phyloP scores from a whole-genome alignment of 371 early-diverging fungal species.

The Mucor saturninus region DNA sequence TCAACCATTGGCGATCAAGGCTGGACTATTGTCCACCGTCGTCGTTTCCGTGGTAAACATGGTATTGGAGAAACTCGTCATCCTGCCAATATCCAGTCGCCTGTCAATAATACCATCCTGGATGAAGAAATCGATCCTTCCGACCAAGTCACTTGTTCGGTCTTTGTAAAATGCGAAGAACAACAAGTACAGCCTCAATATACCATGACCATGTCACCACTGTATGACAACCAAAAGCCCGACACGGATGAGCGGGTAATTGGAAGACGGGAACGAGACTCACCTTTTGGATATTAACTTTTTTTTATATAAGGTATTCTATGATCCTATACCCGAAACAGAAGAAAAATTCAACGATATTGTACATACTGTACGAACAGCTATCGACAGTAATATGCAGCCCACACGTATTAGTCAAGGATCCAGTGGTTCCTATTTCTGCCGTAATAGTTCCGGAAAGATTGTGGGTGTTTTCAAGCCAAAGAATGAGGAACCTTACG shows the following conservation, averaged over 20 bases:
- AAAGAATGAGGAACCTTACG: slow-evolving; percentile 94
- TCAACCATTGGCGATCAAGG: slow-evolving; percentile 29
- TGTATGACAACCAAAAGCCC: slow-evolving; percentile 11
- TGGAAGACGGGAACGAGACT: no score
- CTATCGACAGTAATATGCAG: slow-evolving; percentile 70
- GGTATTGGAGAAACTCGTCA: slow-evolving; percentile 35
- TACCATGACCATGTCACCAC: slow-evolving; percentile 11
- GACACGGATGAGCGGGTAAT: slow-evolving; percentile 11
- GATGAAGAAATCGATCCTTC: slow-evolving; percentile 37
- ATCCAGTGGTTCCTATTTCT: slow-evolving; percentile 91
- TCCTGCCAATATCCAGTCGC: slow-evolving; percentile 14
- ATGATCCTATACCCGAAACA: slow-evolving; percentile 45
- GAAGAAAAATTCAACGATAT: slow-evolving; percentile 59
- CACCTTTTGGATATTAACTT: no score
- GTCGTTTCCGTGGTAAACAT: slow-evolving; percentile 35
- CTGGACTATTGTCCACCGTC: slow-evolving; percentile 46
- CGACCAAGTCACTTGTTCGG: slow-evolving; percentile 45
- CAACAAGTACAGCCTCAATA: not conserved
- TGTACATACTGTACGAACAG: slow-evolving; percentile 72
- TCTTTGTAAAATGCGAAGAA: slow-evolving; percentile 41
- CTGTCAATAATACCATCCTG: slow-evolving; percentile 11
- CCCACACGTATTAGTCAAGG: slow-evolving; percentile 79
- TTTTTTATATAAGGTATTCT: not conserved
- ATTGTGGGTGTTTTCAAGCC: slow-evolving; percentile 94
- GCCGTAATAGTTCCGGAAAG: slow-evolving; percentile 69